Evolutionary conservation across 257 asterid genomes (phyloP).

Genomic region (Solanum chilense): DNA sequence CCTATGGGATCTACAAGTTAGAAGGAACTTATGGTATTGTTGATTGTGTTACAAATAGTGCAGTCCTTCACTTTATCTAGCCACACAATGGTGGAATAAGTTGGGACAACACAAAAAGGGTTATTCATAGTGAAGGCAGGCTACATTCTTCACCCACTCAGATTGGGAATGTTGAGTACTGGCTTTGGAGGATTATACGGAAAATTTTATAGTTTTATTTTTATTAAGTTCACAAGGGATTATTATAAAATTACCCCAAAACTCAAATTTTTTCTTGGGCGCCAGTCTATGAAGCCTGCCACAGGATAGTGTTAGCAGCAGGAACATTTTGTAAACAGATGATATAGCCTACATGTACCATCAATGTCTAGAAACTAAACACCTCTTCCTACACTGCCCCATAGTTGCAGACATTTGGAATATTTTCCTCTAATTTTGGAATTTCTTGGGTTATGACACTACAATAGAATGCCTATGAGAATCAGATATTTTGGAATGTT

Average conservation of each 20-base stretch:
- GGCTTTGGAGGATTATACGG: not conserved
- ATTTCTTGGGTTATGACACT: not conserved
- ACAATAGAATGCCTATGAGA: not conserved
- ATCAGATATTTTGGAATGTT: not conserved
- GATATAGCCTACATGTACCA: not conserved
- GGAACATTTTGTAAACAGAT: not conserved
- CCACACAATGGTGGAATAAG: not conserved
- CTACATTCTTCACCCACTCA: not conserved
- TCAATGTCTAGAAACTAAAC: not conserved
- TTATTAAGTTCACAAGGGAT: not conserved
- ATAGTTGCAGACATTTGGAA: not conserved
- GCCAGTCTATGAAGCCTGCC: not conserved
- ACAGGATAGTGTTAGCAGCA: not conserved
- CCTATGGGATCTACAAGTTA: not conserved
- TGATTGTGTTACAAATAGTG: not conserved
- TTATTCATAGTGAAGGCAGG: not conserved
- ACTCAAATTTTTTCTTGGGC: not conserved
- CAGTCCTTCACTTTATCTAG: not conserved
- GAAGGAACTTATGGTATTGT: not conserved
- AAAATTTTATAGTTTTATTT: not conserved
- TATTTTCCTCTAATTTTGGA: not conserved
- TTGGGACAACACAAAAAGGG: not conserved
- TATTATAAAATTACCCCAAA: not conserved
- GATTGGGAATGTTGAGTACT: not conserved
- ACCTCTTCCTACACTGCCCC: not conserved